These are phyloP conservation scores for Mortierella sp. DNA, from an alignment of 371 early-diverging fungal genomes.

Conservation along the genomic window DNA sequence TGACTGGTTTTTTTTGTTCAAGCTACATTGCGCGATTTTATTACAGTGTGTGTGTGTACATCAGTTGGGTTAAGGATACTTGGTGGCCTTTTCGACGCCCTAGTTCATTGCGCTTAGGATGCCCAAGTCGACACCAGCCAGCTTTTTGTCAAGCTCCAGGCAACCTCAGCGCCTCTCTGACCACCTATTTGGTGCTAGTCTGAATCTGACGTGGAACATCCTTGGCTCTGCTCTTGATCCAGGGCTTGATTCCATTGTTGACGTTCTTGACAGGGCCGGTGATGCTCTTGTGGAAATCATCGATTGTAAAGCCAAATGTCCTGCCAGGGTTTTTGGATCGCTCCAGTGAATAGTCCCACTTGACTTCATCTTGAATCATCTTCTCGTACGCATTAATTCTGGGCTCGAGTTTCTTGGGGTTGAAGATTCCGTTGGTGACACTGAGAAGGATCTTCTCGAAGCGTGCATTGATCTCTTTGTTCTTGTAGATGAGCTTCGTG, in stretches of 20 bases:
- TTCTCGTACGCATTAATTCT: conserved; percentile 17
- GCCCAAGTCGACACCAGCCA: too few species aligned
- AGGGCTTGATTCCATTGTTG: conserved; percentile 24
- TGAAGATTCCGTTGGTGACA: conserved; percentile 12
- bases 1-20: too few species aligned
- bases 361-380: conserved; percentile 18
- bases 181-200: too few species aligned
- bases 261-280: conserved; percentile 11
- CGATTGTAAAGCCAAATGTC: conserved; percentile 7
- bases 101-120: too few species aligned
- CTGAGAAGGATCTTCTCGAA: conserved; percentile 19
- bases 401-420: conserved; percentile 5
- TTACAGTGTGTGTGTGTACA: too few species aligned
- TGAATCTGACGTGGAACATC: too few species aligned
- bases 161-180: too few species aligned
- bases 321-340: conserved; percentile 20
- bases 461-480: conserved; percentile 19
- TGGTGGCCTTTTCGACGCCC: too few species aligned
- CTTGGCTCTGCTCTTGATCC: too few species aligned
- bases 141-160: too few species aligned
- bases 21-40: too few species aligned
- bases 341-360: conserved; percentile 23
- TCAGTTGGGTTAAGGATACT: too few species aligned
- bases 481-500: conserved; percentile 30
- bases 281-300: conserved; percentile 21